phyloP scores from a whole-genome alignment of 805 yeast genomes.

The Ogataea populi-albae region DNA sequence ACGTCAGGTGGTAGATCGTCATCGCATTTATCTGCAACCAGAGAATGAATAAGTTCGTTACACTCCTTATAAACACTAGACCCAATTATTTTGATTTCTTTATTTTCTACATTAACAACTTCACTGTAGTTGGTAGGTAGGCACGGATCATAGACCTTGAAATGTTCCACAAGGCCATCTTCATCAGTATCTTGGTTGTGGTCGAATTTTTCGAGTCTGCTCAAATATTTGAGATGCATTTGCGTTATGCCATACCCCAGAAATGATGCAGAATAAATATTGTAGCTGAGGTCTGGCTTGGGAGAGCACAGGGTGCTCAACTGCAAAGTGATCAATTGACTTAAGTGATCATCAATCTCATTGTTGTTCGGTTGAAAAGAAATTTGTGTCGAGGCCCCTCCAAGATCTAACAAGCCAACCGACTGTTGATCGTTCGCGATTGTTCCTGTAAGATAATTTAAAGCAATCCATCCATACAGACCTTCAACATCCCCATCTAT shows the following conservation, averaged over 20 bases:
- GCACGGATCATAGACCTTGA: conserved; percentile 50
- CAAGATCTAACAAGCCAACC: conserved; percentile 60
- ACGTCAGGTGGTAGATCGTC: conserved; percentile 23
- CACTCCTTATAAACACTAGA: conserved; percentile 51
- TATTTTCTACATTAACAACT: conserved; percentile 10
- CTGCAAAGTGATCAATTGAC: conserved; percentile 44
- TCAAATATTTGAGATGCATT: conserved; percentile 47
- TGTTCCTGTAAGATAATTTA: conserved; percentile 53
- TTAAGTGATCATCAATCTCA: conserved; percentile 42
- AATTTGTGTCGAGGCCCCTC: conserved; percentile 65
- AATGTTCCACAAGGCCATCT: conserved; percentile 11
- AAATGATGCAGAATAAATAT: conserved; percentile 54
- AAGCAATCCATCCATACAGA: conserved; percentile 61
- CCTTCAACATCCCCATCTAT: conserved; percentile 69
- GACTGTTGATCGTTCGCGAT: conserved; percentile 37
- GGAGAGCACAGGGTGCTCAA: conserved; percentile 34
- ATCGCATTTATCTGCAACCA: conserved; percentile 32
- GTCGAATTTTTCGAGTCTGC: conserved; percentile 26
- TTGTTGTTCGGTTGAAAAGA: conserved; percentile 56
- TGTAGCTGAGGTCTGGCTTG: conserved; percentile 30
- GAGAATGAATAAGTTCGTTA: conserved; percentile 43
- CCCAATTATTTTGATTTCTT: conserved; percentile 40
- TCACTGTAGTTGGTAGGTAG: conserved; percentile 44
- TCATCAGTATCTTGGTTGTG: conserved; percentile 13
- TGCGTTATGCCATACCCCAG: conserved; percentile 61